A percentile compares a stretch with the other conserved stretches of the same genome.
phyloP scores from a whole-genome alignment of 2,329 filamentous ascomycete genomes.

The Shiraia bambusicola region DNA sequence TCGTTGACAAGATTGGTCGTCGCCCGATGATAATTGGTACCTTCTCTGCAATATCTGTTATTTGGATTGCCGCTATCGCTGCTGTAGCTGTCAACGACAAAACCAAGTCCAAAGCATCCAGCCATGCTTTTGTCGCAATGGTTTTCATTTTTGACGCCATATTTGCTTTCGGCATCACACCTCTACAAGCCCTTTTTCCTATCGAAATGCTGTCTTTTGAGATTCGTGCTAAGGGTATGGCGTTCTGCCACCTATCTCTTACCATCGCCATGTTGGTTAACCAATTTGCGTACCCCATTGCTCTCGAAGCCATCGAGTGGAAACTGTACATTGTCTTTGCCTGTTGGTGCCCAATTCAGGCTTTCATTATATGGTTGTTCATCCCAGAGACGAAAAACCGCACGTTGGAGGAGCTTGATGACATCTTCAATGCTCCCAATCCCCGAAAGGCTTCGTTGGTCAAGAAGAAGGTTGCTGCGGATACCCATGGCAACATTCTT shows the following conservation, averaged over 20 bases:
- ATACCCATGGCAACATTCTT: slow-evolving; percentile 21
- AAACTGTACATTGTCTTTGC: slow-evolving; percentile 29
- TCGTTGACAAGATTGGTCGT: slow-evolving; percentile 30
- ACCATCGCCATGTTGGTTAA: slow-evolving; percentile 28
- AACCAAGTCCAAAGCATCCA: slow-evolving; percentile 12
- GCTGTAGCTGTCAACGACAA: slow-evolving; percentile 19
- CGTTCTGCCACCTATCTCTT: slow-evolving; percentile 23
- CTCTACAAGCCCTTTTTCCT: slow-evolving; percentile 37
- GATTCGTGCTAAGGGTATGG: slow-evolving; percentile 40
- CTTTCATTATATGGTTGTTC: slow-evolving; percentile 21
- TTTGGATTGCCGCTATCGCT: slow-evolving; percentile 30
- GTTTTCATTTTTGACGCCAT: slow-evolving; percentile 40
- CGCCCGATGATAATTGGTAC: slow-evolving; percentile 36
- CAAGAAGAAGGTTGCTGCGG: slow-evolving; percentile 28
- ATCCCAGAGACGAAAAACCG: slow-evolving; percentile 32
- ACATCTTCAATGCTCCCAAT: slow-evolving; percentile 24
- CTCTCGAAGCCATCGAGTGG: slow-evolving; percentile 26
- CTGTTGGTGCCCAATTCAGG: slow-evolving; percentile 23
- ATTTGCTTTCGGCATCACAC: slow-evolving; percentile 39
- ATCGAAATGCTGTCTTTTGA: slow-evolving; percentile 40
- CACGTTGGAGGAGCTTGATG: slow-evolving; percentile 30
- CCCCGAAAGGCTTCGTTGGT: slow-evolving; percentile 25
- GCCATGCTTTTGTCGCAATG: slow-evolving; percentile 33
- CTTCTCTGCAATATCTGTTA: slow-evolving; percentile 19
- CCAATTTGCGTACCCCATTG: slow-evolving; percentile 34